Conservation (phyloP, 23 red algal species). For the Agarophyton chilense region DNA sequence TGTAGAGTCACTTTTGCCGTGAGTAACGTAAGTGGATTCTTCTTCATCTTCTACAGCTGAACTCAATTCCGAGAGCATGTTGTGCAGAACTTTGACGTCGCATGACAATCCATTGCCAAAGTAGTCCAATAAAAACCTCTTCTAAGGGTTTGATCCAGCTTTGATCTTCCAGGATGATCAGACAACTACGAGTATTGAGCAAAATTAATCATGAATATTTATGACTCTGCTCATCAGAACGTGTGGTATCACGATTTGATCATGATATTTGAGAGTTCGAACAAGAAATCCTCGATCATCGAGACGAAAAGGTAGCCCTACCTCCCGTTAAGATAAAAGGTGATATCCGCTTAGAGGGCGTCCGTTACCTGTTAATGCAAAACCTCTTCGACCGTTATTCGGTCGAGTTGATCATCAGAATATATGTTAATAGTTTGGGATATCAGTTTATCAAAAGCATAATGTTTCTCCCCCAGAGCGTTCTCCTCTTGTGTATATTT, state of each 20-base stretch:
- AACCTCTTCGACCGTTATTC: not conserved
- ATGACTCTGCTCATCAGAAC: not conserved
- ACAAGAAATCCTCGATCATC: not conserved
- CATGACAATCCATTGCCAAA: constrained; percentile 29
- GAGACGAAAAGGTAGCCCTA: not conserved
- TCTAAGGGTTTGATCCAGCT: no score
- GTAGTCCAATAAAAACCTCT: no score
- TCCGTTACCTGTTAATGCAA: not conserved
- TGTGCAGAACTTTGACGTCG: not conserved
- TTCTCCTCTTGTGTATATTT: no score
- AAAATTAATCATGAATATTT: no score
- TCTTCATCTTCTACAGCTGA: not conserved
- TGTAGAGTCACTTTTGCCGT: not conserved
- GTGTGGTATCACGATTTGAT: not conserved
- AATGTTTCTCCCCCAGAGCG: not conserved
- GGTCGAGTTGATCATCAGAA: no score
- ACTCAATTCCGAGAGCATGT: constrained; percentile 26
- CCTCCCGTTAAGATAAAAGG: constrained; percentile 7
- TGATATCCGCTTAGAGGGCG: not conserved
- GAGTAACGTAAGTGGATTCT: not conserved
- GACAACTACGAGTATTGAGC: no score
- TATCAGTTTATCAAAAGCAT: no score
- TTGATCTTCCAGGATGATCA: no score
- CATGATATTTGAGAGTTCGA: not conserved
- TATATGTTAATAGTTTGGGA: no score